Base-by-base conservation (phyloP, 371 early-diverging fungal species). In the Coemansia sp. region DNA sequence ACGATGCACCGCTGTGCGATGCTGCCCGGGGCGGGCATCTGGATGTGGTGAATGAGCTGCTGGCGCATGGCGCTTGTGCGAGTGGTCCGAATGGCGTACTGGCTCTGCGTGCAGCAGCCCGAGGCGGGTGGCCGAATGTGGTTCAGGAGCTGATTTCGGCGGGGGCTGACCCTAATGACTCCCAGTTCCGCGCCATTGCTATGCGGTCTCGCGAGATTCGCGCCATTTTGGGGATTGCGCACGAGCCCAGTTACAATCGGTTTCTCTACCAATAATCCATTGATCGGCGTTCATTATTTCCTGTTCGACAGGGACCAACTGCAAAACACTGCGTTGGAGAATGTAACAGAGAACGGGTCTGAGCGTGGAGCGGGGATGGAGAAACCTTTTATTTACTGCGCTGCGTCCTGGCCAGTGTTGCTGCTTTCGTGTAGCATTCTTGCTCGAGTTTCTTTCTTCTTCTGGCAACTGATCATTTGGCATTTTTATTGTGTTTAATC, bases 11-110 rank as follows among this genome's bases (percentile, higher is more conserved):
- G 28, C 69, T 77, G 62, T 59, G 26, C 23, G 40, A 33, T 7
- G 77, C 77, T 2, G 77, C 77, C 21, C 68, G 68, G 4, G 74
- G 68, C 5, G 77, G 77, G 8, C 77, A 77, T 12, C 28, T 64
- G 18, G 62, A 21, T 6, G 65, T 62, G 2, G 65, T 77, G 9
- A 9, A 48, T 33, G 59, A 54, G 65, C 54, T 77, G 30, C 44
- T 77, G 37, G 69, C 55, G 0, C 48, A 14, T 16, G 73, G 72
- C 2, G 74, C 62, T 3, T 20, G 18, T 12, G 69, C 51, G 0
- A 42, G 25, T 1, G 48, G 59, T 9, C 25, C 4, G 0, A 55
- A 52, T 18, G 33, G 75, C 40, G 26, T 40, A 0, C 39, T 28
- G 50, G 77, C 77, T 14, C 54, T 77, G 53, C 65, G 68, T 1